Evolutionary conservation across 1,284 basidiomycete genomes (phyloP), one percentile per base, ranked within the genome.

Genomic region (Athelia psychrophila): DNA sequence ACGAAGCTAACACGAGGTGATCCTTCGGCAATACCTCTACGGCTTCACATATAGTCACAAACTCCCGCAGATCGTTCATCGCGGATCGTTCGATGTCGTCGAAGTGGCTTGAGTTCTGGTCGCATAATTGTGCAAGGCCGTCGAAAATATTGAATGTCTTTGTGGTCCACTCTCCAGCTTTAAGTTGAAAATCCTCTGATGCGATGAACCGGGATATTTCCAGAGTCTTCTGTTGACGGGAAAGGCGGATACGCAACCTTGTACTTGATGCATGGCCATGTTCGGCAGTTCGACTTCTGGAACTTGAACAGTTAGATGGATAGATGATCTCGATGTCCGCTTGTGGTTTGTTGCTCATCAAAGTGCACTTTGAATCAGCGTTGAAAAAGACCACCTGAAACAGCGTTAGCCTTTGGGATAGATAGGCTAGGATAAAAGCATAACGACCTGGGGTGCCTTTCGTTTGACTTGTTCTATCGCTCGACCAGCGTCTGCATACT

Each of bases 261-360:
- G 67, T 30, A 13, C 52, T 23, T 44, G 33, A 52, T 50, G 55
- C 48, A 30, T 53, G 50, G 36, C 54, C 48, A 24, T 50, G 42
- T 45, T 52, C 49, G 35, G 51, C 54, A 18, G 48, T 49, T 48
- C 23, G 16, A 18, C 48, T 25, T 32, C 18, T 30, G 27, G 27
- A 30, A 3, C 19, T 15, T 35, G 44, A 27, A 24, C 36, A 30
- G 30, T 56, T 36, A 30, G 55, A 57, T 22, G 62, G 61, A 48
- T 74, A 61, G 20, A 74, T 54, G 15, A 79, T 52, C 56, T 83
- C 79, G 30, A 83, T 65, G 53, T 83, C 80, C 16, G 71, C 78
- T 22, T 58, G 65, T 25, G 80, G 76, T n/a, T 67, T 64, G 53
- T 84, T 83, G 3, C 75, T 70, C 80, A 83, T 82, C 19, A 83